Evolutionary conservation across 345 rosid genomes (phyloP).

Genomic region (Murraya paniculata): DNA sequence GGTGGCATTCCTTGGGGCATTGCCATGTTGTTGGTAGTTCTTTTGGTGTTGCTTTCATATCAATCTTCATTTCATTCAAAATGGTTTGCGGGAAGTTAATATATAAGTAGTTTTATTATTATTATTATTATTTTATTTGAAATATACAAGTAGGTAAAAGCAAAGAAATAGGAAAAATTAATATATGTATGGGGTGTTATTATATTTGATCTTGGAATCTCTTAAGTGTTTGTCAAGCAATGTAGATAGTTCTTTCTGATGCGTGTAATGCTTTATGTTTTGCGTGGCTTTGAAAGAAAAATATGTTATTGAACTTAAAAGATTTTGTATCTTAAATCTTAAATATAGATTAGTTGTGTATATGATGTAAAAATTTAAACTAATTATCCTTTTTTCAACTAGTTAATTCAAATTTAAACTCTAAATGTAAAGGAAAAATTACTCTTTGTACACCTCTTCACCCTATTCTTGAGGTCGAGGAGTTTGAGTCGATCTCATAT

Average conservation of each 20-base stretch:
- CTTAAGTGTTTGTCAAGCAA: neutral
- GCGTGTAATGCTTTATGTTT: neutral
- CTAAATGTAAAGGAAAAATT: no score
- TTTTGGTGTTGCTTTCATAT: constrained; percentile 44
- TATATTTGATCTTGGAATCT: neutral
- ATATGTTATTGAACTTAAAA: no score
- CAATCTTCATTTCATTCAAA: constrained; percentile 53
- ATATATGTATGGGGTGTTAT: no score
- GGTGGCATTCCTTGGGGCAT: constrained; percentile 45
- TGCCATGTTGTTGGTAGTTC: constrained; percentile 33
- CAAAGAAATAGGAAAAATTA: neutral
- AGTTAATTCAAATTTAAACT: no score
- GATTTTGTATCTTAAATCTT: neutral
- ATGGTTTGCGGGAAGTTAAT: constrained; percentile 43
- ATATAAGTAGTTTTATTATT: neutral
- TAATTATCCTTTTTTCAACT: no score
- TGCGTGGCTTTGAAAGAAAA: neutral
- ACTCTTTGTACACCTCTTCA: no score
- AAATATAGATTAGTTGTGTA: neutral
- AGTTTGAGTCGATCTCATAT: no score
- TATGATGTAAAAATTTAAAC: neutral
- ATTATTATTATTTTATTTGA: neutral
- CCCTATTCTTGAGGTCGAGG: no score
- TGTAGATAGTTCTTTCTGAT: neutral
- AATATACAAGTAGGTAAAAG: neutral